Evolutionary conservation across 2,329 filamentous ascomycete species (phyloP).

Genomic region (Tolypocladium album): DNA sequence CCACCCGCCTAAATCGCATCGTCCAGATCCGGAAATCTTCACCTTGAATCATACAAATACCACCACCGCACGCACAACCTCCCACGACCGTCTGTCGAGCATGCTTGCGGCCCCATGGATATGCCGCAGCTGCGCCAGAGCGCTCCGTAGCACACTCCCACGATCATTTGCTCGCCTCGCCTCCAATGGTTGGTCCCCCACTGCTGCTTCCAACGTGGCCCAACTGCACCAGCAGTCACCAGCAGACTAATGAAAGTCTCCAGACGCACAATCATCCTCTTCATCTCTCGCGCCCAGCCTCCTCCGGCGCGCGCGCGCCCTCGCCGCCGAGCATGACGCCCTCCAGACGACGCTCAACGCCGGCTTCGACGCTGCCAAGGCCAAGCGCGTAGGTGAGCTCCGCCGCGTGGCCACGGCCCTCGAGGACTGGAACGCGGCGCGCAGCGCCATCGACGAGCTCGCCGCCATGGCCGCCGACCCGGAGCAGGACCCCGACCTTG

Average conservation of each 20-base stretch:
- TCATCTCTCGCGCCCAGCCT: constrained; percentile 38
- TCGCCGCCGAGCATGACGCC: constrained; percentile 46
- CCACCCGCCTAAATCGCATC: not conserved
- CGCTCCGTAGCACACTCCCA: constrained; percentile 12
- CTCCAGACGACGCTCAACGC: constrained; percentile 40
- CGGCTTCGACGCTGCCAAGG: constrained; percentile 45
- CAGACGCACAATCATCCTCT: not conserved
- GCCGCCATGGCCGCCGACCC: constrained; percentile 28
- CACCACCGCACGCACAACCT: not conserved
- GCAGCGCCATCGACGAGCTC: constrained; percentile 43
- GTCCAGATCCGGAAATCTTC: not conserved
- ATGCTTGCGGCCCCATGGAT: constrained; percentile 25
- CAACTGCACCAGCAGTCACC: no score
- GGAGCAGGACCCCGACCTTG: constrained; percentile 57
- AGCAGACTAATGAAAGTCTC: constrained; percentile 5
- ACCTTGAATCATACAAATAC: not conserved
- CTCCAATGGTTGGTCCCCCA: constrained; percentile 17
- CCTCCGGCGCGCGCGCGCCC: constrained; percentile 46
- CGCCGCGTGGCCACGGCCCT: constrained; percentile 46
- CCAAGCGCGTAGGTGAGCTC: constrained; percentile 52
- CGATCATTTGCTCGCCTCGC: constrained; percentile 19
- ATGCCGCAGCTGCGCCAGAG: constrained; percentile 23
- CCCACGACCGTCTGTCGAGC: constrained; percentile 1
- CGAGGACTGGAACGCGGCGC: constrained; percentile 45
- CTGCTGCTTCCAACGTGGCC: not conserved